Base-by-base conservation (phyloP, 148 eudicot species). In the Spergularia bocconei region DNA sequence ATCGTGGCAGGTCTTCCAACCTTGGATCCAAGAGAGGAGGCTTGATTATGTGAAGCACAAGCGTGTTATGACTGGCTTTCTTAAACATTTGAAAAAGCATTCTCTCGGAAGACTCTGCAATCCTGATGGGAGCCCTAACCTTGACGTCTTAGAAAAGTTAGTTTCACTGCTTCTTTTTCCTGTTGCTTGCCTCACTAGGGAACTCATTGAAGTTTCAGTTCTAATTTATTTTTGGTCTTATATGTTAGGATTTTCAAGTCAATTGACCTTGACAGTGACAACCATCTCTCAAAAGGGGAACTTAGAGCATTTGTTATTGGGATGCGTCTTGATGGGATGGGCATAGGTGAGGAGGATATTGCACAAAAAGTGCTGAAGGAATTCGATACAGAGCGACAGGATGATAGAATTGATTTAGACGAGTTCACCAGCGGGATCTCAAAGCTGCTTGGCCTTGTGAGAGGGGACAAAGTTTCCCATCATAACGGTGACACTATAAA, bases 231-330 rank as follows among this genome's bases (percentile, higher is more conserved):
- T 69, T 21, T 51, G 38, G 41, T 65, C 17, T 71, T 21, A 13
- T 72, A 36, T 83, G 41, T 73, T 83, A 94, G 98, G 83, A 71
- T 92, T 50, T 94, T 94, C 59, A 73, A 71, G n/a, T 65, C 74
- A 60, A 82, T 92, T 50, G 98, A 94, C 41, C 55, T 20, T 38
- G 80, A 92, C 70, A 2, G 56, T 0, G 79, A 90, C 77, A 77
- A 54, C 15, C 23, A 15, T 68, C 83, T 94, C 47, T 90, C 93
- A 48, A 78, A 62, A 23, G 56, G 90, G 54, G 97, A 94, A 80
- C 70, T 94, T 71, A 76, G 76, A 81, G 93, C 91, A n/a, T 84
- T 92, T 69, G 77, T 94, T 58, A 52, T 90, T 36, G 98, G 98
- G 53, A 88, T 90, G 47, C 82, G 61, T 36, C 56, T 94, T 69